Conservation (phyloP, 768 basidiomycete species). For the Xanthoconium purpureum region DNA sequence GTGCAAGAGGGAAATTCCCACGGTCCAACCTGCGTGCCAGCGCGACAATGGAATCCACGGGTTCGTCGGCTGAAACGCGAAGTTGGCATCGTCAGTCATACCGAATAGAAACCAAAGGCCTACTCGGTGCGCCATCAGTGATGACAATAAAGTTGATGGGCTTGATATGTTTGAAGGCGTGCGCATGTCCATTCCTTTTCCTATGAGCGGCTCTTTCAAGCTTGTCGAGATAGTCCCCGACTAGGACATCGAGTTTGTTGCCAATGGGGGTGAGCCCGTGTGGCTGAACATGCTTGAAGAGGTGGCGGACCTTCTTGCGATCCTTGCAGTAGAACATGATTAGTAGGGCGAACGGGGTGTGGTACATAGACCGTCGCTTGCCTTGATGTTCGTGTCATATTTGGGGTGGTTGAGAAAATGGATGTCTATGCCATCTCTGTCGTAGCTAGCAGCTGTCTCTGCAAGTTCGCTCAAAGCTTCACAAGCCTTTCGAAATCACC, state of each 20-base stretch:
- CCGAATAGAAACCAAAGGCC: slow-evolving; percentile 15
- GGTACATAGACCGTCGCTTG: slow-evolving; percentile 5
- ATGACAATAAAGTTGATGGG: slow-evolving; percentile 59
- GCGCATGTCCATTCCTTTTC: slow-evolving; percentile 20
- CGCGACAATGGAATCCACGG: slow-evolving; percentile 44
- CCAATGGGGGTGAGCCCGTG: slow-evolving; percentile 46
- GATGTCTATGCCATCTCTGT: slow-evolving; percentile 59
- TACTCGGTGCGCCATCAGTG: slow-evolving; percentile 63
- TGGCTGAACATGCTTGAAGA: slow-evolving; percentile 47
- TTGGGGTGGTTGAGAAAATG: slow-evolving; percentile 51
- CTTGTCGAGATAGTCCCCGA: slow-evolving; percentile 37
- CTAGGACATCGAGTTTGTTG: slow-evolving; percentile 37
- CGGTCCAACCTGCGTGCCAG: slow-evolving; percentile 51
- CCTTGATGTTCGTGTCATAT: slow-evolving; percentile 39
- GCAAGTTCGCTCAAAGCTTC: slow-evolving; percentile 43
- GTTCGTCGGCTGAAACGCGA: slow-evolving; percentile 45
- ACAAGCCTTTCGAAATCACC: slow-evolving; percentile 5
- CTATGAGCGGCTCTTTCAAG: slow-evolving; percentile 32
- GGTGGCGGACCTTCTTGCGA: slow-evolving; percentile 31
- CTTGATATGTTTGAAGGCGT: slow-evolving; percentile 39
- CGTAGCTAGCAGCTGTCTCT: slow-evolving; percentile 46
- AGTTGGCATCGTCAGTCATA: background rate
- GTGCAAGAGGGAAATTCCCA: slow-evolving; percentile 48
- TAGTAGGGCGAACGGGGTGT: background rate
- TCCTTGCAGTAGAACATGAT: slow-evolving; percentile 29